Evolutionary conservation across 768 basidiomycete species (phyloP).

Genomic region (Suillus sp.): DNA sequence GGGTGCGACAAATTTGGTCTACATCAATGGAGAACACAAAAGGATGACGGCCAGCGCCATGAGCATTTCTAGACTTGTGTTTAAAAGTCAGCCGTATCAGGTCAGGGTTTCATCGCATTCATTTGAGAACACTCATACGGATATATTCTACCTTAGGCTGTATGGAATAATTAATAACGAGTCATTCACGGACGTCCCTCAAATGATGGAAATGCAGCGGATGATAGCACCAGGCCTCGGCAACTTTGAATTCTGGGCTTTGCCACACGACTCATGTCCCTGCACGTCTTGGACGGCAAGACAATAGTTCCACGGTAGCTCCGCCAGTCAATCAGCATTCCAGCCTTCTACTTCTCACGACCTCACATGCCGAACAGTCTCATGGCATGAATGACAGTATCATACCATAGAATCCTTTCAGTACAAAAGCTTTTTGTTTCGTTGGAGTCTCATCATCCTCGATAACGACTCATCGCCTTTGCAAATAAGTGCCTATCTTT

Average conservation of each 20-base stretch:
- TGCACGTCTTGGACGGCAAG: constrained; percentile 1
- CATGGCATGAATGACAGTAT: constrained; percentile 8
- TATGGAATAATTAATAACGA: background rate
- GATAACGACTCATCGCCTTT: background rate
- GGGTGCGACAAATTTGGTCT: background rate
- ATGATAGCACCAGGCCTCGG: background rate
- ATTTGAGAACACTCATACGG: background rate
- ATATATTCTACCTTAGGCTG: background rate
- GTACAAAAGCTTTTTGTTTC: constrained; percentile 6
- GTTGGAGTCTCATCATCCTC: background rate
- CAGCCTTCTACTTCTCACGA: constrained; percentile 10
- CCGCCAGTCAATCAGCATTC: constrained; percentile 1
- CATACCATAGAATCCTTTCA: constrained; percentile 5
- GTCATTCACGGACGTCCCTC: constrained; percentile 2
- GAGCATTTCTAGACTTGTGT: background rate
- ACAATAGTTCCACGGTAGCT: constrained; percentile 8
- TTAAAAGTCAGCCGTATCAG: background rate
- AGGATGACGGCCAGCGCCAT: background rate
- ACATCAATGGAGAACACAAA: background rate
- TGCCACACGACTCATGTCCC: constrained; percentile 7
- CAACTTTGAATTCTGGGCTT: background rate
- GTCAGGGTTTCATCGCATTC: background rate
- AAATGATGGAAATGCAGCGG: background rate
- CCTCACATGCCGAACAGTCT: constrained; percentile 2
- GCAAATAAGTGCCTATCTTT: background rate